These are phyloP conservation scores for Paulinella micropora DNA, from an alignment of 78 protist species.

Conservation along the genomic window DNA sequence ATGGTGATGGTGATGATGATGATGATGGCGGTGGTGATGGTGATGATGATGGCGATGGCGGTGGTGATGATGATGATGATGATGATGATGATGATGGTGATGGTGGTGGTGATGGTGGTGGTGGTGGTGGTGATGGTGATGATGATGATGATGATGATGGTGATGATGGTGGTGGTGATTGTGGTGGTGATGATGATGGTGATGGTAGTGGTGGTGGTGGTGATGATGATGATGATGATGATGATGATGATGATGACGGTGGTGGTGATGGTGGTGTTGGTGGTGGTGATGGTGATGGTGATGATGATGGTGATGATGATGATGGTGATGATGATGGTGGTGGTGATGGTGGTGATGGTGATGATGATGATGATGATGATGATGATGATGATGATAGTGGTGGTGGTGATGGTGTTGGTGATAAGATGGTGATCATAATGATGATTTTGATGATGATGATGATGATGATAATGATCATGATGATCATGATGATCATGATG, in stretches of 20 bases:
- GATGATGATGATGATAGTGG: neutral
- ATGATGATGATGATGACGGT: neutral
- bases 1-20: neutral
- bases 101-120: neutral
- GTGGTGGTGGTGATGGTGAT: neutral
- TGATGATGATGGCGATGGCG: neutral
- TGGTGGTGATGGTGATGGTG: neutral
- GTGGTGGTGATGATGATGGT: neutral
- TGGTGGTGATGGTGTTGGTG: neutral
- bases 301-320: neutral
- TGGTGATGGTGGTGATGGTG: neutral
- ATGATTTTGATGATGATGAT: conserved; percentile 10
- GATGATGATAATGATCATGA: too few species aligned
- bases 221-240: conserved; percentile 1
- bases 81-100: neutral
- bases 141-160: conserved; percentile 14
- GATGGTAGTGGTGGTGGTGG: neutral
- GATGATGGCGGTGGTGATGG: neutral
- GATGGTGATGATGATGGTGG: neutral
- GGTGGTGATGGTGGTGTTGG: neutral
- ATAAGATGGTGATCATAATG: neutral
- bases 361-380: neutral
- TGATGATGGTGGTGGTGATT: neutral
- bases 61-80: neutral
- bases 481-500: too few species aligned